Base-by-base conservation (phyloP, 1,284 basidiomycete species). In the Ceratobasidium papillatum region DNA sequence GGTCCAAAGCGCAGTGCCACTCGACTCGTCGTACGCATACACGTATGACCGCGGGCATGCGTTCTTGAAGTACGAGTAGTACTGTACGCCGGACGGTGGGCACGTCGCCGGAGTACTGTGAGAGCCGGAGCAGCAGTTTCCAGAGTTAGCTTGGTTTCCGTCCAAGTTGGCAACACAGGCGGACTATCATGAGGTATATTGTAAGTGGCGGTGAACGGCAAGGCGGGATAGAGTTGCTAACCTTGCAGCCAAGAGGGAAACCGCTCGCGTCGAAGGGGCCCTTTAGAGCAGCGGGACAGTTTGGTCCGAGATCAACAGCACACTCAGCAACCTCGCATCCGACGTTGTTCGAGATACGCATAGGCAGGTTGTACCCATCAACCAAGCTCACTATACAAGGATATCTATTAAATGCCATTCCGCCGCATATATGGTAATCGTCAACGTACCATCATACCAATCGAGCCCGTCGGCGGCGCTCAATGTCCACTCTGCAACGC, bases 401-500 rank as follows among this genome's bases (percentile, higher is more conserved):
- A n/a, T n/a, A 34, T 38, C n/a, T n/a, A n/a, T n/a, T n/a, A n/a
- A n/a, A n/a, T n/a, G n/a, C n/a, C n/a, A n/a, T n/a, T n/a, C n/a
- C n/a, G n/a, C n/a, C n/a, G n/a, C n/a, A n/a, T n/a, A n/a, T n/a
- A 11, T 41, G 36, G 9, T 32, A 56, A 43, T 36, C 25, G 19
- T 30, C 38, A 12, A 54, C 65, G 14, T 30, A 69, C 65, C 49
- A 66, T 79, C 78, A 74, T 79, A 79, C 56, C 59, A 75, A 30
- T 75, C 68, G 41, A 76, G 75, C 41, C 73, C 58, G 32, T 68
- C 68, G 34, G 56, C 43, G 34, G 54, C 74, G 32, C 65, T 43
- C 5, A 75, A 47, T 78, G 78, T 85, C 75, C 89, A 90, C 9
- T 82, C 89, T 89, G 74, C 80, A 79, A 77, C 79, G 80, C 65